Base-by-base conservation (phyloP, 192 early-diverging fungal species). In the Thamnidium elegans region DNA sequence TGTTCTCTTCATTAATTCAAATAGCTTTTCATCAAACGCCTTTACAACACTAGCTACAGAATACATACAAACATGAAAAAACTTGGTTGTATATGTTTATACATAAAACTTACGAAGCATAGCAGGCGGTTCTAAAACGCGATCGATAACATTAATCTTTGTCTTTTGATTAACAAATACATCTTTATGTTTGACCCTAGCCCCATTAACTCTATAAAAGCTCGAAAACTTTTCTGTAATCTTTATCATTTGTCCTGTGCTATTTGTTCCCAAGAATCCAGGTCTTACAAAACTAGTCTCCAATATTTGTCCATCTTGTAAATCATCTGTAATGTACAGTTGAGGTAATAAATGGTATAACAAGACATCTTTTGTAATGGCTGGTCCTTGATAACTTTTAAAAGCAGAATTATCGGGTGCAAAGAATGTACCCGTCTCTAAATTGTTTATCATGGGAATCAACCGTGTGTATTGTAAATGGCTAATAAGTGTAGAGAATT, bases 341-440 rank as follows among this genome's bases (percentile, higher is more conserved):
- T 44, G 8, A 8, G 64, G 34, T 31, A 76, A 31, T 7, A 76
- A 42, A 34, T 76, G 74, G 39, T 70, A 76, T 11, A 71, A 51
- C n/a, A 76, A 46, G 1, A 60, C 4, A 1, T 71, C 65, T 20
- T 51, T 52, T 1, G 68, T 61, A 15, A 64, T 45, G 1, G 48
- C 61, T 7, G 6, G 17, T n/a, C 69, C 62, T 17, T 73, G 53
- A 59, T 74, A 79, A 15, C 26, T 44, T 32, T 48, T 50, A 10
- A 87, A 65, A 1, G 85, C 85, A 15, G 75, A 75, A 71, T 87
- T 84, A 10, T 77, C 79, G 32, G 84, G 85, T 23, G 82, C 85
- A 63, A 87, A 76, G 31, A 87, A 68, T 17, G 85, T 87, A 5
- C 69, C 81, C 42, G 78, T 74, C 42, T 78, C 68, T n/a, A 87